phyloP scores from a whole-genome alignment of 1,284 basidiomycete genomes.

The Porogramme epimiltina region DNA sequence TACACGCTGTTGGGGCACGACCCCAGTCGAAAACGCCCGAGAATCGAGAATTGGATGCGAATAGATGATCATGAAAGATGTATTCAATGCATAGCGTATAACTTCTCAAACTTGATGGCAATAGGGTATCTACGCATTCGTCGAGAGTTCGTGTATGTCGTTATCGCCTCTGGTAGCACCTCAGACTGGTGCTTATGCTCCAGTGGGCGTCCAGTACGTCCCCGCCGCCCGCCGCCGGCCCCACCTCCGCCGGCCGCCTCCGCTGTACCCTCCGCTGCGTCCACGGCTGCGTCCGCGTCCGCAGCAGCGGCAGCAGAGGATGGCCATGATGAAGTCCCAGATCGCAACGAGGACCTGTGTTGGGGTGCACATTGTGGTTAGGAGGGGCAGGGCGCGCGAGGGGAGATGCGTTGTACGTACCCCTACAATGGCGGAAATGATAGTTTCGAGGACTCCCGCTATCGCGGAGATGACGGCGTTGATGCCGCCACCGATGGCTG shows the following conservation, averaged over 20 bases:
- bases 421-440: conserved; percentile 54
- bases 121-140: no score
- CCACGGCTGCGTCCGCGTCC: conserved; percentile 21
- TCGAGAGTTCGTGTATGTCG: no score
- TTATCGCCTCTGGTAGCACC: no score
- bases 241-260: conserved; percentile 13
- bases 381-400: neutral
- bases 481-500: conserved; percentile 58
- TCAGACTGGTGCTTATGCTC: neutral
- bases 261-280: conserved; percentile 1
- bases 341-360: conserved; percentile 57
- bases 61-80: no score
- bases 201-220: conserved; percentile 10
- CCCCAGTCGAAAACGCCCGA: no score
- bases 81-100: no score
- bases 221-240: conserved; percentile 7
- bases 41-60: no score
- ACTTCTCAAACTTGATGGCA: no score
- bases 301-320: conserved; percentile 58
- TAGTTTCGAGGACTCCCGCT: conserved; percentile 54
- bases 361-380: neutral
- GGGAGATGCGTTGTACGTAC: conserved; percentile 36
- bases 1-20: no score
- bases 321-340: conserved; percentile 56
- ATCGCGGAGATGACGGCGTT: conserved; percentile 60